Conservation (phyloP, 768 basidiomycete genomes). For the Panaeolus cyanescens region DNA sequence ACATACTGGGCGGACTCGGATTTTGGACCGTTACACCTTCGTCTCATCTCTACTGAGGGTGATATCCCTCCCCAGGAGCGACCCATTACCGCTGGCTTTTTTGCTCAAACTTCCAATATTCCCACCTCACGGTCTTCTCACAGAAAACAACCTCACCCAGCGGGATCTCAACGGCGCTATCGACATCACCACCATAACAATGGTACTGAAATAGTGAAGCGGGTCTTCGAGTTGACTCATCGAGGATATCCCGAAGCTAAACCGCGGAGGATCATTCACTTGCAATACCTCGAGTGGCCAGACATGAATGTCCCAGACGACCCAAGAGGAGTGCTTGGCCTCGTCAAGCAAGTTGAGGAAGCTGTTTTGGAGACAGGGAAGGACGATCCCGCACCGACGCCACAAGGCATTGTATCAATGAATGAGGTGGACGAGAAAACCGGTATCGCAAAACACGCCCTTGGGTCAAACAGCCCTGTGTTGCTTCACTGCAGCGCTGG, state of each 20-base stretch:
- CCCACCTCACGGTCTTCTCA: conserved; percentile 8
- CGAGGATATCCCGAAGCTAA: conserved; percentile 56
- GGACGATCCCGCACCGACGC: conserved; percentile 10
- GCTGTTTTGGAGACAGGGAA: conserved; percentile 37
- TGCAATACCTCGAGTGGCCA: conserved; percentile 96
- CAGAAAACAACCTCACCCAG: conserved; percentile 12
- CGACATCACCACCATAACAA: conserved; percentile 25
- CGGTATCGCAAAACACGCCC: conserved; percentile 56
- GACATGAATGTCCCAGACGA: conserved; percentile 95
- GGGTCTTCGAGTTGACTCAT: conserved; percentile 72
- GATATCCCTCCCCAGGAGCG: conserved; percentile 25
- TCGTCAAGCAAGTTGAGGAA: conserved; percentile 71
- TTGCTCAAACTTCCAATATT: conserved; percentile 22
- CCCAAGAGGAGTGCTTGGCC: conserved; percentile 69
- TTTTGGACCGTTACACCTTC: conserved; percentile 74
- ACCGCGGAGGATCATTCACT: conserved; percentile 73
- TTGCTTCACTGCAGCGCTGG: conserved; percentile 92
- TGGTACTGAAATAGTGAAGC: conserved; percentile 43
- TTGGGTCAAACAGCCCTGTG: conserved; percentile 56
- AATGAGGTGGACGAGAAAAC: conserved; percentile 52
- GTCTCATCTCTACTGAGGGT: conserved; percentile 39
- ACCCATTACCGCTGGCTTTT: conserved; percentile 34
- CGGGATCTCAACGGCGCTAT: conserved; percentile 14
- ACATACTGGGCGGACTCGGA: conserved; percentile 77
- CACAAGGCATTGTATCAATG: conserved; percentile 18